Evolutionary conservation across 2,329 filamentous ascomycete species (phyloP).

Genomic region (Microcyclosporella mali): DNA sequence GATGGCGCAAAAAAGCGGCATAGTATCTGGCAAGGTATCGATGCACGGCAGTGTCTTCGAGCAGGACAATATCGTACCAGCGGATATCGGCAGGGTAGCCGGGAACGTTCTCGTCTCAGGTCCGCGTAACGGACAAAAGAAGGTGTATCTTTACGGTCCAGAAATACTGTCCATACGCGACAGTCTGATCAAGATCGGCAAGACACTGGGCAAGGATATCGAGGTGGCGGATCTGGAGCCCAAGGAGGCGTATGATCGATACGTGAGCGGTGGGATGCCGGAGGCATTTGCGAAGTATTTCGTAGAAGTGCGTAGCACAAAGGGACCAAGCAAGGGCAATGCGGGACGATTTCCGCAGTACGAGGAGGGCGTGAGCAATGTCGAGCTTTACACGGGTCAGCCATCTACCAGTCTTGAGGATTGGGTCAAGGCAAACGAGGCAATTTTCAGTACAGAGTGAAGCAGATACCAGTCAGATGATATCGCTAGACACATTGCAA

Average conservation of each 20-base stretch:
- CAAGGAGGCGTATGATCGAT: slow-evolving; percentile 19
- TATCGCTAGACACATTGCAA: too few species aligned
- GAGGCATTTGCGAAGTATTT: slow-evolving; percentile 2
- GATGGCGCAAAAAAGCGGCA: slow-evolving; percentile 22
- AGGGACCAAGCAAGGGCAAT: background rate
- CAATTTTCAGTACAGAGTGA: too few species aligned
- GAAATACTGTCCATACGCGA: slow-evolving; percentile 31
- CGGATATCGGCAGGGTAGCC: slow-evolving; percentile 42
- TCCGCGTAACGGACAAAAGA: slow-evolving; percentile 18
- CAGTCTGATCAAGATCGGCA: slow-evolving; percentile 25
- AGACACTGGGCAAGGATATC: slow-evolving; percentile 31
- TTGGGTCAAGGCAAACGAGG: slow-evolving; percentile 31
- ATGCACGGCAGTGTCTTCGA: slow-evolving; percentile 27
- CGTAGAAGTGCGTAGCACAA: background rate
- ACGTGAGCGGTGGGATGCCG: slow-evolving; percentile 1
- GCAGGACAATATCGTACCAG: slow-evolving; percentile 38
- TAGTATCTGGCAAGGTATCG: slow-evolving; percentile 31
- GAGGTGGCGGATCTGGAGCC: slow-evolving; percentile 19
- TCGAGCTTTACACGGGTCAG: slow-evolving; percentile 31
- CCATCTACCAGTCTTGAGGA: slow-evolving; percentile 29
- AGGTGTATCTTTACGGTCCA: slow-evolving; percentile 36
- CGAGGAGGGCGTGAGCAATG: slow-evolving; percentile 25
- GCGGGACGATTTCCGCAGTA: slow-evolving; percentile 4
- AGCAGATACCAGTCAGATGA: too few species aligned
- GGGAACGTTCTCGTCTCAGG: slow-evolving; percentile 37